A percentile compares a stretch with the other conserved stretches of the same genome.
Conservation (phyloP, 2,329 filamentous ascomycete genomes). For the Talaromyces sp. region DNA sequence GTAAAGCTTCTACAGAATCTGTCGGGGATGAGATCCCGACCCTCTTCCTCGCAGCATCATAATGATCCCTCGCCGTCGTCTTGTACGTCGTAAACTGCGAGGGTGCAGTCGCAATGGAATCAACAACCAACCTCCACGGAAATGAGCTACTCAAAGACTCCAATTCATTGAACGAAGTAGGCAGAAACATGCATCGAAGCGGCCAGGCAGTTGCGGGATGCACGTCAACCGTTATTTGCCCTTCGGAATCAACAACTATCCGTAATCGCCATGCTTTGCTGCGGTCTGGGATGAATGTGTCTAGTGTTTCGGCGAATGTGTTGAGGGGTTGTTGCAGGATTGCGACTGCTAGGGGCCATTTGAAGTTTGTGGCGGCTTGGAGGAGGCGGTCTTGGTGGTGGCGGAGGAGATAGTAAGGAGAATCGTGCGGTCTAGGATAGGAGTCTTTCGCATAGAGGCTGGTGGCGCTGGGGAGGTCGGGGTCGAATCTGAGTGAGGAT, state of each 20-base stretch:
- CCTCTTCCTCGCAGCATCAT: slow-evolving; percentile 65
- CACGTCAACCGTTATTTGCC: slow-evolving; percentile 32
- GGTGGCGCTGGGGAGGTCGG: slow-evolving; percentile 45
- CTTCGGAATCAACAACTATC: slow-evolving; percentile 31
- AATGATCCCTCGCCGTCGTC: slow-evolving; percentile 70
- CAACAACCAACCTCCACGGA: slow-evolving; percentile 53
- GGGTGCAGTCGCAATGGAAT: slow-evolving; percentile 49
- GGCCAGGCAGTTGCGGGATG: slow-evolving; percentile 28
- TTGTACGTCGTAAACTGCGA: slow-evolving; percentile 79
- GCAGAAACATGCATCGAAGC: slow-evolving; percentile 27
- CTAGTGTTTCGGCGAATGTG: slow-evolving; percentile 27
- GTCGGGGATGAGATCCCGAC: slow-evolving; percentile 49
- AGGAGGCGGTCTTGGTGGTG: slow-evolving; percentile 76
- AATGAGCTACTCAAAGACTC: slow-evolving; percentile 14
- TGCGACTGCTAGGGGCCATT: slow-evolving; percentile 39
- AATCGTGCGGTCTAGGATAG: slow-evolving; percentile 43
- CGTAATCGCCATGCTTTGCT: slow-evolving; percentile 39
- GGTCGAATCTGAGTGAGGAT: slow-evolving; percentile 70
- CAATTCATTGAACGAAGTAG: slow-evolving; percentile 18
- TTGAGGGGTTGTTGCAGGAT: slow-evolving; percentile 32
- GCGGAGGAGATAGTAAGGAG: slow-evolving; percentile 73
- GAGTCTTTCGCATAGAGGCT: slow-evolving; percentile 27
- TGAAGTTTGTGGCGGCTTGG: slow-evolving; percentile 52
- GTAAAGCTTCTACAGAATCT: slow-evolving; percentile 65
- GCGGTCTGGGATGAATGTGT: slow-evolving; percentile 32